Base-by-base conservation (phyloP, 371 early-diverging fungal genomes). In the Mortierella sp. region DNA sequence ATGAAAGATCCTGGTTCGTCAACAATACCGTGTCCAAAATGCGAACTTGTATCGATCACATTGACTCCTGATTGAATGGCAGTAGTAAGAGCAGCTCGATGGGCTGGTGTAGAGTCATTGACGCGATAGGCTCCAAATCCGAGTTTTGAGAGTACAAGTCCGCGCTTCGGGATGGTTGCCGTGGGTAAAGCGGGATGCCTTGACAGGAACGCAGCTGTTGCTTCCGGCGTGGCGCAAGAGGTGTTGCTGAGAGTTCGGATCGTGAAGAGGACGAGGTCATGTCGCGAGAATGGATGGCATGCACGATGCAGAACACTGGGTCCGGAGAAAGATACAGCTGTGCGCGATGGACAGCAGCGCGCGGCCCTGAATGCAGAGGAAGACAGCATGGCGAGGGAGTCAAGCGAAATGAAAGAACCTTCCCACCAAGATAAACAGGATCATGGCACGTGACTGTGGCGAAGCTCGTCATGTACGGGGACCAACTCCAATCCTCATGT, bases 11-110 rank as follows among this genome's bases (percentile, higher is more conserved):
- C n/a, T n/a, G n/a, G n/a, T n/a, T n/a, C n/a, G n/a, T n/a, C n/a
- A n/a, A n/a, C n/a, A n/a, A 34, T 79, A 84, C 93, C 94, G 50
- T 81, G 76, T 67, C 87, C 90, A 83, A 93, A 93, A 68, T 92
- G 91, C 37, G 84, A 72, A 56, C 89, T 87, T 7, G 92, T 91
- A 65, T 94, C 94, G 39, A 94, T 84, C 29, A 92, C 84, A 57
- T 91, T 91, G 24, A 92, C 81, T 19, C 92, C 92, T 12, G 78
- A 62, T 52, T 80, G 59, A 9, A 91, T 59, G 7, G 92, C 92
- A 24, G 73, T 50, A 6, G 68, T 56, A 2, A 94, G 58, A 1
- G 92, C 92, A n/a, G 72, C 63, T 0, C 59, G 79, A 58, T 89
- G 89, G 4, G 37, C 49, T 1, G 67, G 63, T 28, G 65, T 59